Evolutionary conservation across 2,329 filamentous ascomycete species (phyloP).

Genomic region (Verticillium tricorpus): DNA sequence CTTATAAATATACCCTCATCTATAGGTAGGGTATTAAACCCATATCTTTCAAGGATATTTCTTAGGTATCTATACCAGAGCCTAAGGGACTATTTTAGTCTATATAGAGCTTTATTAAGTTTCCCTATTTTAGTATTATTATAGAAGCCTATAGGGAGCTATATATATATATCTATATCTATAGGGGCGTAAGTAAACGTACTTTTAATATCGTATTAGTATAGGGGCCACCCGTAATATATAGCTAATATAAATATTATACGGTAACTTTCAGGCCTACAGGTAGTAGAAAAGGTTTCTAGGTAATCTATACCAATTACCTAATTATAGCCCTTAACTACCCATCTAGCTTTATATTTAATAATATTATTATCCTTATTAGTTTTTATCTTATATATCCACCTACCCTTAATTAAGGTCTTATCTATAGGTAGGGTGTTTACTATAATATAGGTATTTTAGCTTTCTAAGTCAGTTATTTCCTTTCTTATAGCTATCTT

Average conservation of each 20-base stretch:
- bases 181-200: background rate
- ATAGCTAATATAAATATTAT: constrained; percentile 1
- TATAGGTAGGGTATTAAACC: background rate
- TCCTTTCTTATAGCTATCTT: background rate
- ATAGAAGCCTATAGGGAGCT: background rate
- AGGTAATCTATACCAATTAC: background rate
- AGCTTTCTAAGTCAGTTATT: background rate
- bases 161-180: background rate
- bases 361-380: background rate
- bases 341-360: background rate
- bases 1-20: background rate
- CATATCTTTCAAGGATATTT: background rate
- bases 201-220: background rate
- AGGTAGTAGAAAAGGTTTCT: background rate
- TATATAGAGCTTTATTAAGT: background rate
- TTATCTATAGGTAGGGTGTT: background rate
- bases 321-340: background rate
- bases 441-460: background rate
- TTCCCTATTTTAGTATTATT: background rate
- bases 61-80: background rate
- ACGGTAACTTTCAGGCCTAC: background rate
- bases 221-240: background rate
- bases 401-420: background rate
- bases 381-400: background rate
- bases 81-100: background rate